phyloP scores from a whole-genome alignment of 352 stramenopile species.

The Bremia lactucae region DNA sequence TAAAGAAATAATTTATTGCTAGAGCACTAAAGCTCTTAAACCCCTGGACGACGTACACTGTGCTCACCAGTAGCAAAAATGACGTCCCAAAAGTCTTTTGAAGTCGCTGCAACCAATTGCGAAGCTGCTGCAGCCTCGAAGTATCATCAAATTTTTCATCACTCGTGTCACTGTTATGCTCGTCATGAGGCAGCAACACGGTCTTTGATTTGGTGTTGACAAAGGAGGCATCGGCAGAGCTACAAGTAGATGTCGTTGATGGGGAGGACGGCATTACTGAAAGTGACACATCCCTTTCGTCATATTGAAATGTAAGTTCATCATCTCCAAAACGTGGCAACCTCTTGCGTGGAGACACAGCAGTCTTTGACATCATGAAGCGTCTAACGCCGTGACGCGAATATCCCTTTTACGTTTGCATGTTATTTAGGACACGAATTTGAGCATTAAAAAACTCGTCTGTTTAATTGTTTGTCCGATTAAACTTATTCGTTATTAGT shows the following conservation, averaged over 20 bases:
- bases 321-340: conserved; percentile 19
- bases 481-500: too few relatives aligned
- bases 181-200: conserved; percentile 7
- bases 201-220: conserved; percentile 2
- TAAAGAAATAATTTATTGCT: conserved; percentile 94
- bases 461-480: too few relatives aligned
- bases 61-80: conserved; percentile 60
- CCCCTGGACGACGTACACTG: conserved; percentile 91
- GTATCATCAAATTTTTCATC: conserved; percentile 15
- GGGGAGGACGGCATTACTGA: conserved; percentile 10
- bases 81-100: conserved; percentile 53
- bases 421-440: too few relatives aligned
- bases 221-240: conserved; percentile 6
- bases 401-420: too few relatives aligned
- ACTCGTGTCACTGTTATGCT: conserved; percentile 4
- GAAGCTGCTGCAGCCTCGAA: conserved; percentile 29
- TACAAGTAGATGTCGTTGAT: conserved; percentile 16
- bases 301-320: not conserved
- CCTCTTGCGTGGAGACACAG: conserved; percentile 18
- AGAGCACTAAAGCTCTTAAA: conserved; percentile 88
- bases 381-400: too few relatives aligned
- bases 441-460: too few relatives aligned
- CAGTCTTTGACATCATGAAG: conserved; percentile 5
- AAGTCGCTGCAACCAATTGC: conserved; percentile 39
- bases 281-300: conserved; percentile 3